Evolutionary conservation across 2,329 filamentous ascomycete genomes (phyloP).

Genomic region (Beauveria australis): DNA sequence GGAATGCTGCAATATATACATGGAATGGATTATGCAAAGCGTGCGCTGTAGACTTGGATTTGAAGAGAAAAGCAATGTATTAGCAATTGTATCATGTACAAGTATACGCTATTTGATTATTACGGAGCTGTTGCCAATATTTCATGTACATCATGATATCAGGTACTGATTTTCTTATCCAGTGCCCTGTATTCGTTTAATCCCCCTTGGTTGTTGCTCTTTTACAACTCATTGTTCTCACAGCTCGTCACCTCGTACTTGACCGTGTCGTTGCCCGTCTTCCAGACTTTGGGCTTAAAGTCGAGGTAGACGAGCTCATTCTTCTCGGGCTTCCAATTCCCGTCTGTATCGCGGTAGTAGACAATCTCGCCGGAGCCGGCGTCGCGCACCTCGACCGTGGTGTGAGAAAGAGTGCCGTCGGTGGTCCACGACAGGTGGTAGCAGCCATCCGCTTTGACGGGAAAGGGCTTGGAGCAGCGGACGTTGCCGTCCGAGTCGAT

Average conservation of each 20-base stretch:
- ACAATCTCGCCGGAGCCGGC: slow-evolving; percentile 32
- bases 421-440: slow-evolving; percentile 34
- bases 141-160: no score
- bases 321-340: slow-evolving; percentile 36
- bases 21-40: not conserved
- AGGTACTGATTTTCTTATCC: no score
- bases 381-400: slow-evolving; percentile 28
- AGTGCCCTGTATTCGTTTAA: no score
- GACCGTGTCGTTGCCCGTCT: slow-evolving; percentile 35
- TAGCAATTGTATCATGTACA: not conserved
- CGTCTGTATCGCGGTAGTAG: slow-evolving; percentile 37
- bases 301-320: slow-evolving; percentile 36
- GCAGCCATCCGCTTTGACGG: slow-evolving; percentile 29
- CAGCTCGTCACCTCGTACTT: slow-evolving; percentile 27
- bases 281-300: slow-evolving; percentile 37
- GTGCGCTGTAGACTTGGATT: not conserved
- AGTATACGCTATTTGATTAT: not conserved
- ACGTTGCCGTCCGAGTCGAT: slow-evolving; percentile 29
- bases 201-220: no score
- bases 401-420: slow-evolving; percentile 29
- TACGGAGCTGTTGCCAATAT: not conserved
- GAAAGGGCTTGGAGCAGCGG: slow-evolving; percentile 33
- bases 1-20: not conserved
- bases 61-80: not conserved
- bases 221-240: slow-evolving; percentile 6